Percentiles rank a stretch among this genome's conserved stretches.
Evolutionary conservation across 192 early-diverging fungal genomes (phyloP).

Genomic region (Coemansia sp.): DNA sequence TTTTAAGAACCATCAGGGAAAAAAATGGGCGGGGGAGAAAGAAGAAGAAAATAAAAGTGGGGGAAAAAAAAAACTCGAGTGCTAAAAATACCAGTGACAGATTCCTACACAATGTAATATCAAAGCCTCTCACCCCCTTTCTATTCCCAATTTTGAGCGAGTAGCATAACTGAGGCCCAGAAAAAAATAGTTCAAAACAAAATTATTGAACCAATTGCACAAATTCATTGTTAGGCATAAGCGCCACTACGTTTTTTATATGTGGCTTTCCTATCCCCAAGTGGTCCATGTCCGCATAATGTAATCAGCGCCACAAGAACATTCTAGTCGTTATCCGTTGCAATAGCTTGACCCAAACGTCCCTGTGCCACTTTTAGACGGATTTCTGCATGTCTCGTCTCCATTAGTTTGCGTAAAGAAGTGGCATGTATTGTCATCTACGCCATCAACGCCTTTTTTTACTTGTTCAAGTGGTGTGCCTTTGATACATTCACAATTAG

Average conservation of each 20-base stretch:
- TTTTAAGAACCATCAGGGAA: neutral
- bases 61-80: neutral
- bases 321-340: neutral
- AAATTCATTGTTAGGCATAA: neutral
- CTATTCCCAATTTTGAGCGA: neutral
- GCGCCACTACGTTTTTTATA: neutral
- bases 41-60: neutral
- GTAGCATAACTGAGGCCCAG: slow-evolving; percentile 1
- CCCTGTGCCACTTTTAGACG: neutral
- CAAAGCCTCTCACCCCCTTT: neutral
- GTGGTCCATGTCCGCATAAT: neutral
- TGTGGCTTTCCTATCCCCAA: neutral
- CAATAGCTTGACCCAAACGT: neutral
- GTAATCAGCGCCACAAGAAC: neutral
- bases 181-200: neutral
- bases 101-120: neutral
- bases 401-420: neutral
- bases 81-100: neutral
- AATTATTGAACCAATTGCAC: neutral
- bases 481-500: neutral
- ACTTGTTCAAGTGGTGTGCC: neutral
- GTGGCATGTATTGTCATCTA: neutral
- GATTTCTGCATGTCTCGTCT: neutral
- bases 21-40: neutral
- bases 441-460: neutral